Evolutionary conservation across 2,329 filamentous ascomycete genomes (phyloP).

Genomic region (Botrytis galanthina): DNA sequence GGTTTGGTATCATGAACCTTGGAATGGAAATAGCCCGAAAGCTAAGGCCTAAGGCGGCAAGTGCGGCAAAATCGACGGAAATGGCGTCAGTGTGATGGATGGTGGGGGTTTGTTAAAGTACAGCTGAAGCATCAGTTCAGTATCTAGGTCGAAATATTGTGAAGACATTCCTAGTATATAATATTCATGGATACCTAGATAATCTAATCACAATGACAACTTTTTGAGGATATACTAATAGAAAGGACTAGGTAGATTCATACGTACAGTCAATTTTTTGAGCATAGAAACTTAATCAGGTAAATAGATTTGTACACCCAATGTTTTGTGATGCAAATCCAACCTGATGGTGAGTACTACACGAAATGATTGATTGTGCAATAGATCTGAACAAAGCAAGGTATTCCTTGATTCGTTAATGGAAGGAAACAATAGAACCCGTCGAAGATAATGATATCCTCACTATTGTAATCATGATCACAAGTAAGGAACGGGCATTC

Average conservation of each 20-base stretch:
- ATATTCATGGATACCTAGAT: not conserved
- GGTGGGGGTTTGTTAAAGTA: not conserved
- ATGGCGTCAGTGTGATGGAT: conserved; percentile 7
- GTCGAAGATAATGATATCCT: not conserved
- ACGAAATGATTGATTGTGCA: not conserved
- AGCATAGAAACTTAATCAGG: not conserved
- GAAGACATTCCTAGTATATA: not conserved
- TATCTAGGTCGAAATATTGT: not conserved
- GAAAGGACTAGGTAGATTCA: not conserved
- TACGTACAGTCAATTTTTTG: not conserved
- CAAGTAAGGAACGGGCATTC: not conserved
- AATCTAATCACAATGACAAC: not conserved
- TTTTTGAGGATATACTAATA: not conserved
- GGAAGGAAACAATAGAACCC: not conserved
- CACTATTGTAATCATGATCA: not conserved
- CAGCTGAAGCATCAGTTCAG: not conserved
- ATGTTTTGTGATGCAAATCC: not conserved
- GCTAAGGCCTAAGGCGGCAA: conserved; percentile 1
- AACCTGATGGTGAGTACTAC: not conserved
- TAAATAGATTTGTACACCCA: not conserved
- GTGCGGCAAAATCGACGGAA: not conserved
- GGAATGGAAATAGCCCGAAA: not conserved
- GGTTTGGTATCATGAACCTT: not conserved
- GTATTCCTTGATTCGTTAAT: not conserved
- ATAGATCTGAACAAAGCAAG: not conserved